phyloP scores from a whole-genome alignment of 495 filamentous ascomycete species.

The Umbilicaria muhlenbergii region DNA sequence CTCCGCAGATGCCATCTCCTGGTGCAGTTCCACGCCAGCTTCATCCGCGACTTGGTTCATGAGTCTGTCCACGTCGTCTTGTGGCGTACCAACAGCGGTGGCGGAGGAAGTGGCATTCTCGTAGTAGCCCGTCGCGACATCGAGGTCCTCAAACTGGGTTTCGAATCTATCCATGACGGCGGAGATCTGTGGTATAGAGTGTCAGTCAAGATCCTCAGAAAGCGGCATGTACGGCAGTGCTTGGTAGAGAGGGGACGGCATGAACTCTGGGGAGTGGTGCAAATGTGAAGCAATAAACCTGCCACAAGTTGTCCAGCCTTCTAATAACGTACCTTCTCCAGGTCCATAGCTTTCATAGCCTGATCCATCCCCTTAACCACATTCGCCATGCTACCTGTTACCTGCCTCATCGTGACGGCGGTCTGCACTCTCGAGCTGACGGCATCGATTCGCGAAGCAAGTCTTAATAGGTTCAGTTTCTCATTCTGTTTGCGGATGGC shows the following conservation, averaged over 20 bases:
- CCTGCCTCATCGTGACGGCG: conserved; percentile 49
- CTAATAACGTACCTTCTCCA: conserved; percentile 37
- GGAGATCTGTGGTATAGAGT: conserved; percentile 26
- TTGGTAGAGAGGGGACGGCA: background rate
- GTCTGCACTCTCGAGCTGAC: conserved; percentile 47
- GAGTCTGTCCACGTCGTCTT: conserved; percentile 69
- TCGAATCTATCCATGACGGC: conserved; percentile 64
- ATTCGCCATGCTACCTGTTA: conserved; percentile 47
- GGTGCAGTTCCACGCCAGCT: conserved; percentile 56
- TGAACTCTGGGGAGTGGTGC: background rate
- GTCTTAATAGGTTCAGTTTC: conserved; percentile 42
- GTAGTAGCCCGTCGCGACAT: conserved; percentile 69
- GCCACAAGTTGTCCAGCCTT: background rate
- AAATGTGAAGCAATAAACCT: background rate
- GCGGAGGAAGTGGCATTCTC: conserved; percentile 64
- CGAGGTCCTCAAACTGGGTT: conserved; percentile 70
- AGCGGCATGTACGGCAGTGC: too few relatives aligned
- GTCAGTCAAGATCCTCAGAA: too few relatives aligned
- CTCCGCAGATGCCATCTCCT: conserved; percentile 44
- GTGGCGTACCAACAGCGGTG: conserved; percentile 60
- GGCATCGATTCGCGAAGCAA: conserved; percentile 45
- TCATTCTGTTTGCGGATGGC: conserved; percentile 66
- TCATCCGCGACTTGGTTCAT: conserved; percentile 72
- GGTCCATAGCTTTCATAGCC: conserved; percentile 52
- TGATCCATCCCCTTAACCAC: conserved; percentile 49